A percentile compares a stretch with the other conserved stretches of the same genome.
These are phyloP conservation scores for Naganishia cerealis DNA, from an alignment of 1,284 basidiomycete species.

Conservation along the genomic window DNA sequence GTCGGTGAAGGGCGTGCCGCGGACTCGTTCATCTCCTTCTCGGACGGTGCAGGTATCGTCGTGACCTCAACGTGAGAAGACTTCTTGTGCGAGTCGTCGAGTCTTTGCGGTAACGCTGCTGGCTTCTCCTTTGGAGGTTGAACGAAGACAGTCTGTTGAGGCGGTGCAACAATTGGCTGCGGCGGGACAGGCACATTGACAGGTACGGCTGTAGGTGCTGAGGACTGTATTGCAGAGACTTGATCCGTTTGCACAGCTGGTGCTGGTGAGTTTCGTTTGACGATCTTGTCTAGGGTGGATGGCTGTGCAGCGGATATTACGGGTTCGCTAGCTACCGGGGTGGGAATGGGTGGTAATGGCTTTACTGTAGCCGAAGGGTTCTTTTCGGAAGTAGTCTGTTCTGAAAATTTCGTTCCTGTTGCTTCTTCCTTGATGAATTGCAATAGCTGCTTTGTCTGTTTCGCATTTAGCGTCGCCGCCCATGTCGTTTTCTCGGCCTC, in stretches of 20 bases:
- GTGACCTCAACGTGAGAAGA: neutral
- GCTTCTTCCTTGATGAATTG: constrained; percentile 41
- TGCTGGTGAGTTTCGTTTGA: neutral
- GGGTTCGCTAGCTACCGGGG: neutral
- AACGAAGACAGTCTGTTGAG: neutral
- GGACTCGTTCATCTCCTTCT: neutral
- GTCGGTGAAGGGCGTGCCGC: neutral
- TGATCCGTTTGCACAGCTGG: neutral
- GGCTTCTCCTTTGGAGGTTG: constrained; percentile 5
- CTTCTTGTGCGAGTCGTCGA: neutral
- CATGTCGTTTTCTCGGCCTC: constrained; percentile 47
- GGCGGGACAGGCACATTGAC: neutral
- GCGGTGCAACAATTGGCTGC: neutral
- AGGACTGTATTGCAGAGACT: neutral
- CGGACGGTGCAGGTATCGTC: neutral
- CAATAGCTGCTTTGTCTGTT: constrained; percentile 44
- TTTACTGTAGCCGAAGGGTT: neutral
- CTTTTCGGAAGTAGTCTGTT: neutral
- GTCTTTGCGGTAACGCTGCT: neutral
- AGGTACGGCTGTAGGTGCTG: neutral
- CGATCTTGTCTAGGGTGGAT: neutral
- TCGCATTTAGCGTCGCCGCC: constrained; percentile 42
- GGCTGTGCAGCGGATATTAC: neutral
- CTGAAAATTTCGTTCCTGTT: constrained; percentile 22
- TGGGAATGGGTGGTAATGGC: neutral